Base-by-base conservation (phyloP, 768 basidiomycete species). In the Agaricus bisporus region DNA sequence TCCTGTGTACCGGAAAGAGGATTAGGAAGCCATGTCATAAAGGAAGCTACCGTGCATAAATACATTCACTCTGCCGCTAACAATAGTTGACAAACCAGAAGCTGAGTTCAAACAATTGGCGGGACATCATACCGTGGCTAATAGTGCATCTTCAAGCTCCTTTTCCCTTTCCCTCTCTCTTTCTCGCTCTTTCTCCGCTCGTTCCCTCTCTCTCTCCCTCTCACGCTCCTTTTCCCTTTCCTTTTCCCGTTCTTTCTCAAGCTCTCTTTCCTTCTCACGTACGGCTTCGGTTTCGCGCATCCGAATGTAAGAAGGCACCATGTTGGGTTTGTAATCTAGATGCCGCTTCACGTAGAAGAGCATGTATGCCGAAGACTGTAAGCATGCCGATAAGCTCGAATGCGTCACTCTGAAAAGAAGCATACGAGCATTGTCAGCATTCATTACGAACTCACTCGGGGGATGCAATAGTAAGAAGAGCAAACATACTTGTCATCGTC, bases 281-380 rank as follows among this genome's bases (percentile, higher is more conserved):
- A 79, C 78, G 5, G 80, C 81, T 62, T 87, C 86, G 14, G 74
- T 80, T 65, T 89, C 86, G 25, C 86, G 74, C 39, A 79, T 73
- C 35, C 79, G 68, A 2, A 84, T 76, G 61, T 91, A 90, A 0
- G 82, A 81, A 4, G 88, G 88, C 25, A 75, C 81, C 61, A 73
- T 75, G 63, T 81, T 67, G 0, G 86, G 83, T 65, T 84, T 86
- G 69, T 94, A 95, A 58, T 94, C 89, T 43, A 95, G 73, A 57
- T 90, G 82, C 10, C 89, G 82, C 67, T 95, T 95, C 56, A 92
- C 90, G 64, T 95, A 97, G 71, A 95, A 94, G 58, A 91, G 91
- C 93, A 95, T 95, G 67, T 95, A 95, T 5, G 91, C 86, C 46
- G 82, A 77, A 17, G 91, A 91, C 46, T 67, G 71, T 39, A 94